phyloP scores from a whole-genome alignment of 257 asterid species.

The Solanum chmielewskii region DNA sequence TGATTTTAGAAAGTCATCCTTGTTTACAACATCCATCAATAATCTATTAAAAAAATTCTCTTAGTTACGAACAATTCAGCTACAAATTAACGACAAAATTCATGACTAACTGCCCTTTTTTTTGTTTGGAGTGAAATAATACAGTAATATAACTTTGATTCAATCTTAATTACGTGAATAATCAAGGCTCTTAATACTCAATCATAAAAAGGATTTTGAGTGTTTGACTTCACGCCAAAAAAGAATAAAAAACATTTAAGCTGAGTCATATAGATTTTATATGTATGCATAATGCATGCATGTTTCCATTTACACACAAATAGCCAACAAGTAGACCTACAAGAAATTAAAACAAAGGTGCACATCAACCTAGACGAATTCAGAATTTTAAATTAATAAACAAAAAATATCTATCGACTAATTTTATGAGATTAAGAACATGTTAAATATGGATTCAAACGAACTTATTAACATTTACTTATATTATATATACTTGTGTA shows the following conservation, averaged over 20 bases:
- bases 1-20: neutral
- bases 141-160: neutral
- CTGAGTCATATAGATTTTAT: neutral
- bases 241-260: neutral
- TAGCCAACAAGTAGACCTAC: neutral
- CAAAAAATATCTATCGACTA: rapidly evolving
- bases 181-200: neutral
- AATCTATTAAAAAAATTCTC: neutral
- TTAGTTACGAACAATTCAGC: neutral
- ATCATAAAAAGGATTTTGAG: neutral
- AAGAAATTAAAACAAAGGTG: neutral
- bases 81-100: neutral
- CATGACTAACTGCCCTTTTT: neutral
- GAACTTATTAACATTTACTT: neutral
- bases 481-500: neutral
- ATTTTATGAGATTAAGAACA: neutral
- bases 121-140: neutral
- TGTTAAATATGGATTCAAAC: neutral
- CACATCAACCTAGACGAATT: neutral
- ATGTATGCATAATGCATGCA: neutral
- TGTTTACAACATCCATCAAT: neutral
- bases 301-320: neutral
- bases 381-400: neutral
- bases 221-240: neutral
- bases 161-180: neutral